Evolutionary conservation across 2,329 filamentous ascomycete genomes (phyloP), one percentile per base, ranked within the genome.

Genomic region (Pseudocercospora musae): DNA sequence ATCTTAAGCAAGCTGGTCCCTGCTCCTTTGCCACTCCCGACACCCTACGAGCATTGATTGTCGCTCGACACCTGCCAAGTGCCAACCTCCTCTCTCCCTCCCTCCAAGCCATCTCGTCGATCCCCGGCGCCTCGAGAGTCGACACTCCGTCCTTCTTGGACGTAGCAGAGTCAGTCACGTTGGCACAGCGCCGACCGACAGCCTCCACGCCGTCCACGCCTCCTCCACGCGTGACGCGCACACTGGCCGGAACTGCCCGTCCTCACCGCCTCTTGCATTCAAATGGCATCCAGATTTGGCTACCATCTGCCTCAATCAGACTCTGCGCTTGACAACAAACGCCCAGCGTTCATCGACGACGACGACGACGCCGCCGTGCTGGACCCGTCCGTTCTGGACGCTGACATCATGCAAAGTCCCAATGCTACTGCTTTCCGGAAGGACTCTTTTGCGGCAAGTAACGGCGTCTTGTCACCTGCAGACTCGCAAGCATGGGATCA

Each of bases 321-420:
- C 57, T 60, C 61, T 57, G 62, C 68, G 62, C 60, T 64, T 55
- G 62, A 63, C 63, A 61, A 60, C 66, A 68, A 68, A 67, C 67
- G 62, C 33, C 59, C 70, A 44, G 62, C 65, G 42, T 71, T 70
- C 62, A 64, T 70, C 64, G 71, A 72, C 50, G 50, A 54, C n/a
- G 66, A 70, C 64, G 66, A 70, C 64, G 66, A 69, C 58, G 66
- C 69, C 27, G 66, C 66, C 25, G 66, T 71, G 58, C 63, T 73
- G 57, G 69, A 73, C 65, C 67, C 71, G 37, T 65, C 69, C 33
- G 66, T 73, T 57, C 61, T 72, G 62, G 71, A 73, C 58, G 60
- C 71, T 57, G 72, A 73, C 65, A 68, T 69, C 55, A 74, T 74
- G 70, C 69, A 73, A 66, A 72, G 70, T 58, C 72, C 66, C 31